Conservation (phyloP, 495 filamentous ascomycete genomes). For the Chaetomium cochliodes region DNA sequence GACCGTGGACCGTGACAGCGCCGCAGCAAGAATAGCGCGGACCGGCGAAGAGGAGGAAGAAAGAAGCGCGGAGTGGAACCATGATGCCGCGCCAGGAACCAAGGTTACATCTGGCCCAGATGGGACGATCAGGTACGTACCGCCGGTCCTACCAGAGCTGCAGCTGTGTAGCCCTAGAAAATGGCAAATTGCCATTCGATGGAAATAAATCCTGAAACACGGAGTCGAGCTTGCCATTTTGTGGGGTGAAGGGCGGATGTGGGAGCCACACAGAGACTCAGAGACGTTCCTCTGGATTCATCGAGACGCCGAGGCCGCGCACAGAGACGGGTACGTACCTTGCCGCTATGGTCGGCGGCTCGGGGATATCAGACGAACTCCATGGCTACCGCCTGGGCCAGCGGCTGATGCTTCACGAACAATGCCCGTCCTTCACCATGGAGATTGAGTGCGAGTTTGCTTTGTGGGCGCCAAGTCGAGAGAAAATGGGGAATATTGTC, state of each 20-base stretch:
- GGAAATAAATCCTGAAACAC: constrained; percentile 47
- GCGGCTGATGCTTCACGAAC: background rate
- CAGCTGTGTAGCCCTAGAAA: constrained; percentile 26
- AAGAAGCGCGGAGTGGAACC: constrained; percentile 17
- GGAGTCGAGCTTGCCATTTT: constrained; percentile 32
- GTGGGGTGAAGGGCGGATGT: constrained; percentile 17
- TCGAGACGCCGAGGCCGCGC: constrained; percentile 25
- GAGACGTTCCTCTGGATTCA: constrained; percentile 14
- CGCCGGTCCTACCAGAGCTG: constrained; percentile 26
- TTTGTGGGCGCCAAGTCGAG: background rate
- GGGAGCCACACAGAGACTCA: constrained; percentile 22
- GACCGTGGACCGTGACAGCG: constrained; percentile 25
- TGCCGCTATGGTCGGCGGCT: constrained; percentile 29
- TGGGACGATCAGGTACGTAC: constrained; percentile 26
- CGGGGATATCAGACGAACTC: constrained; percentile 25
- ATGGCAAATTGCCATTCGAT: constrained; percentile 24
- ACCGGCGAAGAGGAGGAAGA: too few relatives aligned
- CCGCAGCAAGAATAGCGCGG: background rate
- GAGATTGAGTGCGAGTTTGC: background rate
- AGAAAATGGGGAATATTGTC: background rate
- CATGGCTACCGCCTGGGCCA: constrained; percentile 6
- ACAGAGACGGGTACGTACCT: constrained; percentile 22
- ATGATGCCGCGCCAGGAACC: constrained; percentile 17
- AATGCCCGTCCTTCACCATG: background rate
- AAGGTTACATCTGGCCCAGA: background rate